phyloP scores from a whole-genome alignment of 2,329 filamentous ascomycete species.

The Penicillium sp. region DNA sequence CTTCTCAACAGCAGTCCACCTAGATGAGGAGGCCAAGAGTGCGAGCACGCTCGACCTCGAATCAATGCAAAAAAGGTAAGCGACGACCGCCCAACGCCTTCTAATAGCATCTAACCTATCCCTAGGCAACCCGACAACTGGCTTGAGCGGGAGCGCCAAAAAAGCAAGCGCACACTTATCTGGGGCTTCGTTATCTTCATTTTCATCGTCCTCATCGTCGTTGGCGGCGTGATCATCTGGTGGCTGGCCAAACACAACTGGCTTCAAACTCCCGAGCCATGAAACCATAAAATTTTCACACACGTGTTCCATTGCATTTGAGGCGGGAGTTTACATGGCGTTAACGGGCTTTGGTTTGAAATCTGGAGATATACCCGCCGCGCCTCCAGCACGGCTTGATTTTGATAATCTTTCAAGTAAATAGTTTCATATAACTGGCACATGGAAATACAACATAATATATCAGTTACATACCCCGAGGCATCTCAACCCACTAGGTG shows the following conservation, averaged over 20 bases:
- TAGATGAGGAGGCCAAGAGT: slow-evolving; percentile 46
- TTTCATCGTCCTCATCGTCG: slow-evolving; percentile 35
- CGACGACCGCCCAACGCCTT: not conserved
- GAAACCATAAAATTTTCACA: not conserved
- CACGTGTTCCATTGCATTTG: not conserved
- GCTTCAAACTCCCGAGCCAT: slow-evolving; percentile 20
- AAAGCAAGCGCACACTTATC: slow-evolving; percentile 47
- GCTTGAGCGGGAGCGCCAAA: slow-evolving; percentile 49
- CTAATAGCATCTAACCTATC: slow-evolving; percentile 1
- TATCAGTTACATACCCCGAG: no score
- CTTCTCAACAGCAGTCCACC: slow-evolving; percentile 55
- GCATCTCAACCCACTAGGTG: no score
- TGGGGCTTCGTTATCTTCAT: slow-evolving; percentile 35
- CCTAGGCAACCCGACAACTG: slow-evolving; percentile 46
- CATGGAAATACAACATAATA: slow-evolving; percentile 7
- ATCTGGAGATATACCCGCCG: slow-evolving; percentile 22
- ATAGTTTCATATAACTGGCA: slow-evolving; percentile 5
- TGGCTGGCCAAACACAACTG: slow-evolving; percentile 38
- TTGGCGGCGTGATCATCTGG: slow-evolving; percentile 43
- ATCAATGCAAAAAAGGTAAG: slow-evolving; percentile 5
- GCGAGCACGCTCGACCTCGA: slow-evolving; percentile 2
- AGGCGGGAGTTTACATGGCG: not conserved
- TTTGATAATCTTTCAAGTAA: slow-evolving; percentile 4
- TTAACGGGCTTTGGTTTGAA: not conserved
- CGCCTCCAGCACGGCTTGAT: slow-evolving; percentile 17